phyloP scores from a whole-genome alignment of 768 basidiomycete genomes.

The Mycena venus region DNA sequence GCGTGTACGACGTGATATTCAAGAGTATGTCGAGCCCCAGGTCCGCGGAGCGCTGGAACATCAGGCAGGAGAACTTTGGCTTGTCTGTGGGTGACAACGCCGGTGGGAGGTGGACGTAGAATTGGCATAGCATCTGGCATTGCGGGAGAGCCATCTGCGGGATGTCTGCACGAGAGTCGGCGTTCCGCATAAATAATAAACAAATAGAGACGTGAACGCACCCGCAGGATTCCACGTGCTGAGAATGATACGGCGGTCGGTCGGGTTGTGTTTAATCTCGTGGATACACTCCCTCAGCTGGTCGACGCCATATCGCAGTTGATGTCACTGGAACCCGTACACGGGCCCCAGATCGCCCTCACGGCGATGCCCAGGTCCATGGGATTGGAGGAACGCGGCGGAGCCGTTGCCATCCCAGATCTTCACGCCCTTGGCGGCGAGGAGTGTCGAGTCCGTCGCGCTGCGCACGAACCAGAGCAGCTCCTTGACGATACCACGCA shows the following conservation, averaged over 20 bases:
- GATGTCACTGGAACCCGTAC: conserved; percentile 94
- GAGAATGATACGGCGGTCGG: conserved; percentile 93
- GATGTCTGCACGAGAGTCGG: conserved; percentile 73
- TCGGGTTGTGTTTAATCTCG: conserved; percentile 94
- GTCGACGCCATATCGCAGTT: conserved; percentile 90
- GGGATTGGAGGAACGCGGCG: conserved; percentile 84
- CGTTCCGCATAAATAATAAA: not conserved
- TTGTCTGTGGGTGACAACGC: conserved; percentile 59
- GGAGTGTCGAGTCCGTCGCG: conserved; percentile 81
- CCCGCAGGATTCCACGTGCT: conserved; percentile 99
- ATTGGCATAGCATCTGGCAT: conserved; percentile 99
- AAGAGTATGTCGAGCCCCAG: conserved; percentile 98
- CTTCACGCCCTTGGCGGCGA: conserved; percentile 87
- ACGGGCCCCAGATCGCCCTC: conserved; percentile 97
- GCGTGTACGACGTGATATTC: conserved; percentile 98
- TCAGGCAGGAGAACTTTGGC: conserved; percentile 90
- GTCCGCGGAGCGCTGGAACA: conserved; percentile 98
- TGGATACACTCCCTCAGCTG: conserved; percentile 90
- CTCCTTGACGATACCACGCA: conserved; percentile 92
- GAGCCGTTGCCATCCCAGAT: conserved; percentile 99
- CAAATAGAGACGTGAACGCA: conserved; percentile 50
- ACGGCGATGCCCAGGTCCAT: conserved; percentile 85
- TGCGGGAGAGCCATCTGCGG: conserved; percentile 96
- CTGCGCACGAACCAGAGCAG: conserved; percentile 95
- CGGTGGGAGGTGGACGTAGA: conserved; percentile 93